Conservation (phyloP, 305 asterid species). For the Fraxinus paxiana region DNA sequence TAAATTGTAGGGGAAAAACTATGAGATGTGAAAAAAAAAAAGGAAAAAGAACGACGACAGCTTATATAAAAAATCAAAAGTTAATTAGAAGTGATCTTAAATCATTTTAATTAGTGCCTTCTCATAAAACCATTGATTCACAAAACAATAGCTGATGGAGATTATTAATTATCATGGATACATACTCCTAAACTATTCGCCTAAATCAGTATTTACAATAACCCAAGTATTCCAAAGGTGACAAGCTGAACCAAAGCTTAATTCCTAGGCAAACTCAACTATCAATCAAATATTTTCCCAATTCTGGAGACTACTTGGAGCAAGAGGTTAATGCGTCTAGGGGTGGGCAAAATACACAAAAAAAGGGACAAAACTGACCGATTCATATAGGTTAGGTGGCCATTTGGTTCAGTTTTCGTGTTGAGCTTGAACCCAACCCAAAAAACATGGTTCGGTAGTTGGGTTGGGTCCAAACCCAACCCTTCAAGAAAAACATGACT, state of each 20-base stretch:
- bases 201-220: neutral
- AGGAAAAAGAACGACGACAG: neutral
- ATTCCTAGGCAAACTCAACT: neutral
- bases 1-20: neutral
- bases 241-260: neutral
- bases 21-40: neutral
- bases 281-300: neutral
- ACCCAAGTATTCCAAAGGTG: neutral
- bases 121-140: neutral
- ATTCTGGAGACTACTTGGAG: neutral
- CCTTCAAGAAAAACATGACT: too few species aligned
- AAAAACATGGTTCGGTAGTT: too few species aligned
- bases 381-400: neutral
- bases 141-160: neutral
- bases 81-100: neutral
- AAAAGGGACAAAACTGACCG: neutral
- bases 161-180: neutral
- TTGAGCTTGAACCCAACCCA: neutral
- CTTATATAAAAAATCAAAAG: neutral
- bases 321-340: neutral
- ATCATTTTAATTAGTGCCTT: neutral
- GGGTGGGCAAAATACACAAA: neutral
- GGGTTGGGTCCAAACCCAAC: neutral
- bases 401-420: neutral
- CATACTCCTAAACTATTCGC: neutral